Evolutionary conservation across 2,329 filamentous ascomycete species (phyloP).

Genomic region (Fusarium brachygibbosum): DNA sequence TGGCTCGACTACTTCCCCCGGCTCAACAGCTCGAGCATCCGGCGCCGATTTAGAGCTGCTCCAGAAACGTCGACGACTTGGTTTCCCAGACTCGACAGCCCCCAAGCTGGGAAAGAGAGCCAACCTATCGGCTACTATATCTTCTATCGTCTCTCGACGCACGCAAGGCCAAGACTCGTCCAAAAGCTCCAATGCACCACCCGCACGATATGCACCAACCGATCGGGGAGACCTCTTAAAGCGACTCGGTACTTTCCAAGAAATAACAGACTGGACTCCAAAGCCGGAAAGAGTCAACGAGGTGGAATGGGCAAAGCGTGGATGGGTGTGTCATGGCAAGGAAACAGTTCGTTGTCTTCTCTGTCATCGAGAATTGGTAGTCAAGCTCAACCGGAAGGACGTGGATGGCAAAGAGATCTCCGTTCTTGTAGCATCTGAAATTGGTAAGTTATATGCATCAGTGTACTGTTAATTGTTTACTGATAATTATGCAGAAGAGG

Average conservation of each 20-base stretch:
- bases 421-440: slow-evolving; percentile 70
- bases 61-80: slow-evolving; percentile 67
- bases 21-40: slow-evolving; percentile 27
- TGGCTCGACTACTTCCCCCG: slow-evolving; percentile 27
- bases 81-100: slow-evolving; percentile 58
- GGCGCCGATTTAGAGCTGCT: slow-evolving; percentile 59
- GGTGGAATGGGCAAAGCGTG: slow-evolving; percentile 93
- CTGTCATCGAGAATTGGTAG: slow-evolving; percentile 85
- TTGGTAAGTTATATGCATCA: slow-evolving; percentile 55
- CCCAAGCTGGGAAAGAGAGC: slow-evolving; percentile 48
- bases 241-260: slow-evolving; percentile 87
- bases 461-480: background rate
- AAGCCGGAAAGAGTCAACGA: slow-evolving; percentile 90
- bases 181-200: slow-evolving; percentile 45
- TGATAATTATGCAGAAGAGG: slow-evolving; percentile 62
- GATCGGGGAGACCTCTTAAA: slow-evolving; percentile 86
- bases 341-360: slow-evolving; percentile 89
- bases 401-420: slow-evolving; percentile 68
- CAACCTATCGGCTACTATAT: slow-evolving; percentile 42
- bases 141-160: slow-evolving; percentile 45
- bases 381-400: slow-evolving; percentile 77
- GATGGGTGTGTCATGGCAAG: slow-evolving; percentile 87
- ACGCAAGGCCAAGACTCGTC: slow-evolving; percentile 41
- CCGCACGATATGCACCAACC: slow-evolving; percentile 84
- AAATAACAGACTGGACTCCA: slow-evolving; percentile 92